These are phyloP conservation scores for Fraxinus sp. DNA, from an alignment of 305 asterid species.

Conservation along the genomic window DNA sequence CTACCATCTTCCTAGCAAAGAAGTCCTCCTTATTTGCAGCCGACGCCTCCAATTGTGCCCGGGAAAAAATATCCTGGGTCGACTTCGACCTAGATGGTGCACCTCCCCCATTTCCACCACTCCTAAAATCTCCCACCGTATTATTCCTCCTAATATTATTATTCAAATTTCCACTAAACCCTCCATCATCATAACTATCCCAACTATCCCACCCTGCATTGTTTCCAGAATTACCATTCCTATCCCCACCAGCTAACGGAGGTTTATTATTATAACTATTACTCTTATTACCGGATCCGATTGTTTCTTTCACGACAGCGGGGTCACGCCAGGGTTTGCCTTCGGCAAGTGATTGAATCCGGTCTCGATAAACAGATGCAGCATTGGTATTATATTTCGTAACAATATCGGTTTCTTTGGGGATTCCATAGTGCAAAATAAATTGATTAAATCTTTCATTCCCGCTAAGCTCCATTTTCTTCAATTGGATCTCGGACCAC, in stretches of 20 bases:
- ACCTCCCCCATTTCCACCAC: slow-evolving; percentile 46
- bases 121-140: slow-evolving; percentile 72
- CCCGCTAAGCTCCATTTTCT: slow-evolving; percentile 85
- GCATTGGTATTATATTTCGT: slow-evolving; percentile 74
- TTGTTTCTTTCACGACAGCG: slow-evolving; percentile 56
- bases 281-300: slow-evolving; percentile 24
- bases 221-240: slow-evolving; percentile 35
- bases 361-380: slow-evolving; percentile 74
- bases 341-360: slow-evolving; percentile 76
- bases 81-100: slow-evolving; percentile 67
- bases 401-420: slow-evolving; percentile 74
- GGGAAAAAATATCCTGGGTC: slow-evolving; percentile 57
- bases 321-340: slow-evolving; percentile 87
- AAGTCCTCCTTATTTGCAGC: slow-evolving; percentile 74
- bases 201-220: slow-evolving; percentile 75
- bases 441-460: slow-evolving; percentile 66
- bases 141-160: slow-evolving; percentile 65
- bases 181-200: slow-evolving; percentile 72
- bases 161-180: slow-evolving; percentile 14
- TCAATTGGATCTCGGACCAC: slow-evolving; percentile 92
- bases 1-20: slow-evolving; percentile 63
- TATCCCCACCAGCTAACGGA: slow-evolving; percentile 40
- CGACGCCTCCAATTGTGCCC: slow-evolving; percentile 67
- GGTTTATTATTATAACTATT: slow-evolving; percentile 45
- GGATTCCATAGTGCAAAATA: slow-evolving; percentile 54